These are phyloP conservation scores for Phylloporus sp. DNA, from an alignment of 768 basidiomycete genomes.

Conservation along the genomic window DNA sequence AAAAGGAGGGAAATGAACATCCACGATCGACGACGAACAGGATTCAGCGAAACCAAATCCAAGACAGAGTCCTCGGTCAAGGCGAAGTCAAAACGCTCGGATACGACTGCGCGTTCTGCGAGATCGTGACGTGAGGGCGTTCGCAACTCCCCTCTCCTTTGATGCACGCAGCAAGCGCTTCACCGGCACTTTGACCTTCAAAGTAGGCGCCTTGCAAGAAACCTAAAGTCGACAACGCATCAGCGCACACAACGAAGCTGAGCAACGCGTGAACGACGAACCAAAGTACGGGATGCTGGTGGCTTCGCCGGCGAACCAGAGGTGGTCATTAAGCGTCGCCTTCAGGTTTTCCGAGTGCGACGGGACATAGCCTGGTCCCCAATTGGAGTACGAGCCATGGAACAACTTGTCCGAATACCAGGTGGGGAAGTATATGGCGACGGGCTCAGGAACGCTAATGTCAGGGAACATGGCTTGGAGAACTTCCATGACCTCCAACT, in stretches of 20 bases:
- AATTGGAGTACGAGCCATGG: conserved; percentile 54
- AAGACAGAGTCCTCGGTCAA: not conserved
- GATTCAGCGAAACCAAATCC: not conserved
- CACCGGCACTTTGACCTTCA: conserved; percentile 43
- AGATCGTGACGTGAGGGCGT: conserved; percentile 23
- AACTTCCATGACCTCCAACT: conserved; percentile 49
- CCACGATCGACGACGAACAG: not conserved
- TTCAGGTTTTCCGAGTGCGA: conserved; percentile 49
- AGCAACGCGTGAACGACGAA: conserved; percentile 23
- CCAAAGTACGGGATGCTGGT: conserved; percentile 56
- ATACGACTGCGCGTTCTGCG: conserved; percentile 33
- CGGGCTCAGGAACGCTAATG: conserved; percentile 47
- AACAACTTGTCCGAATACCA: conserved; percentile 50
- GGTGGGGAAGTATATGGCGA: conserved; percentile 49
- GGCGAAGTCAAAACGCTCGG: conserved; percentile 10
- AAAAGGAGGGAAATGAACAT: not conserved
- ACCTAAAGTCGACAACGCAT: conserved; percentile 30
- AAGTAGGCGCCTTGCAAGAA: conserved; percentile 56
- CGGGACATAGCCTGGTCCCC: conserved; percentile 56
- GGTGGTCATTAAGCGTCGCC: conserved; percentile 43
- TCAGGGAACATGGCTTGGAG: conserved; percentile 55
- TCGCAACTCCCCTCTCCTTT: conserved; percentile 19
- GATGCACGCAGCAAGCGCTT: conserved; percentile 40
- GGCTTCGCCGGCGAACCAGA: conserved; percentile 63
- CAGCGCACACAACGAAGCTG: not conserved